A percentile compares a stretch with the other conserved stretches of the same genome.
Conservation (phyloP, 305 asterid species). For the Ajuga reptans region DNA sequence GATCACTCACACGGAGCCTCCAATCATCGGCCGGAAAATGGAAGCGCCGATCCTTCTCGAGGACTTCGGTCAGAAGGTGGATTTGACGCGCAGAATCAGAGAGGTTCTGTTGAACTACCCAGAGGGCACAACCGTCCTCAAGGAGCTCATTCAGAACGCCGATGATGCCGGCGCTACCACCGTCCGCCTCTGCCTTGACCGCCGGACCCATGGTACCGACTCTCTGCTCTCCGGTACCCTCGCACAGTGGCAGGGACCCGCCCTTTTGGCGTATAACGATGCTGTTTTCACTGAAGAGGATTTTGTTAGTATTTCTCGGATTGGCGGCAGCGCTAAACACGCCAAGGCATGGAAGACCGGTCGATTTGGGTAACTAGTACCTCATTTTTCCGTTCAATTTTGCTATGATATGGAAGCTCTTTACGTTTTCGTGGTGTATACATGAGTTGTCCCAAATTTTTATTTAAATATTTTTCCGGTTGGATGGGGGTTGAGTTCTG, state of each 20-base stretch:
- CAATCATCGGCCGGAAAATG: slow-evolving; percentile 26
- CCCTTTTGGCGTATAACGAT: slow-evolving; percentile 79
- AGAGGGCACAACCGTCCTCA: slow-evolving; percentile 86
- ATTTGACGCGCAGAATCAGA: slow-evolving; percentile 88
- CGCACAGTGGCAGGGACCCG: slow-evolving; percentile 91
- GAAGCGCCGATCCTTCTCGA: slow-evolving; percentile 53
- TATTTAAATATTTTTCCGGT: no score
- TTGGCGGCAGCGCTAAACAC: slow-evolving; percentile 87
- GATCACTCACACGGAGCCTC: slow-evolving; percentile 3
- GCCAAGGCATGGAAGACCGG: slow-evolving; percentile 89
- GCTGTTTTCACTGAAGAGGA: slow-evolving; percentile 89
- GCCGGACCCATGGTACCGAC: slow-evolving; percentile 51
- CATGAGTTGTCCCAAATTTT: neutral
- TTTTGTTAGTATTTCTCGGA: slow-evolving; percentile 83
- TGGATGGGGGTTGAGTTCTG: neutral
- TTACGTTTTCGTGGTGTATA: neutral
- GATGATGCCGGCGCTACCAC: slow-evolving; percentile 97
- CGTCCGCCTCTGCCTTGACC: slow-evolving; percentile 81
- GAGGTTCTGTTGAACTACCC: slow-evolving; percentile 89
- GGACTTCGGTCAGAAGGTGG: slow-evolving; percentile 98
- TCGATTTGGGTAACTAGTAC: slow-evolving; percentile 66
- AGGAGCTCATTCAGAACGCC: slow-evolving; percentile 94
- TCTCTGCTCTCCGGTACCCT: slow-evolving; percentile 62
- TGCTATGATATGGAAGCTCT: neutral
- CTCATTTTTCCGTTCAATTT: neutral